Conservation (phyloP, 768 basidiomycete genomes). For the Tubosaeta sp. region DNA sequence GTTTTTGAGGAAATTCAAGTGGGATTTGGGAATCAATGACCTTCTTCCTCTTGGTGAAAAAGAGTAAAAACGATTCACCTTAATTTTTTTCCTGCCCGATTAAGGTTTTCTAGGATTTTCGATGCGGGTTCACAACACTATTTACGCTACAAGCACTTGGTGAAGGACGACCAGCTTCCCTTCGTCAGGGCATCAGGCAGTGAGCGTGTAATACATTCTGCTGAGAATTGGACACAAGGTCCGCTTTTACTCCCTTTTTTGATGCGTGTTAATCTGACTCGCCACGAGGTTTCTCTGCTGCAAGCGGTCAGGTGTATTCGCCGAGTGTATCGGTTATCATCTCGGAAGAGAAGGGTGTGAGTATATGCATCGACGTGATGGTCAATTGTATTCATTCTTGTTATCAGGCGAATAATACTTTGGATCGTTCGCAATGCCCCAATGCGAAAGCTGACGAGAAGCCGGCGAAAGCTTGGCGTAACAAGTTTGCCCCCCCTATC, state of each 20-base stretch:
- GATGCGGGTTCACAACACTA: conserved; percentile 51
- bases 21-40: conserved; percentile 52
- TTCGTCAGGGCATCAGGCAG: conserved; percentile 51
- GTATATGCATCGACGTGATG: conserved; percentile 11
- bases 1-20: conserved; percentile 60
- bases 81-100: neutral
- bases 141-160: conserved; percentile 48
- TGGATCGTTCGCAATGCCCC: conserved; percentile 64
- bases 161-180: conserved; percentile 43
- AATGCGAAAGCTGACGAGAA: conserved; percentile 43
- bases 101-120: conserved; percentile 35
- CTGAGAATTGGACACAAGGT: conserved; percentile 70
- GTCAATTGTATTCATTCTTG: neutral
- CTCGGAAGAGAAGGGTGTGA: conserved; percentile 40
- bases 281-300: conserved; percentile 53
- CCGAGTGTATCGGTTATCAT: conserved; percentile 56
- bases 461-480: conserved; percentile 52
- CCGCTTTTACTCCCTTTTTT: neutral
- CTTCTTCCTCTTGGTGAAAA: conserved; percentile 64
- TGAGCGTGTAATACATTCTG: conserved; percentile 60
- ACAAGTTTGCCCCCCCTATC: conserved; percentile 51
- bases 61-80: conserved; percentile 42
- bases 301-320: conserved; percentile 42
- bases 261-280: neutral
- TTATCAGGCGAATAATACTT: conserved; percentile 56